Percentiles rank a stretch among this genome's conserved stretches.
Evolutionary conservation across 202 grass and related monocot genomes (phyloP).

Genomic region (Setaria italica): DNA sequence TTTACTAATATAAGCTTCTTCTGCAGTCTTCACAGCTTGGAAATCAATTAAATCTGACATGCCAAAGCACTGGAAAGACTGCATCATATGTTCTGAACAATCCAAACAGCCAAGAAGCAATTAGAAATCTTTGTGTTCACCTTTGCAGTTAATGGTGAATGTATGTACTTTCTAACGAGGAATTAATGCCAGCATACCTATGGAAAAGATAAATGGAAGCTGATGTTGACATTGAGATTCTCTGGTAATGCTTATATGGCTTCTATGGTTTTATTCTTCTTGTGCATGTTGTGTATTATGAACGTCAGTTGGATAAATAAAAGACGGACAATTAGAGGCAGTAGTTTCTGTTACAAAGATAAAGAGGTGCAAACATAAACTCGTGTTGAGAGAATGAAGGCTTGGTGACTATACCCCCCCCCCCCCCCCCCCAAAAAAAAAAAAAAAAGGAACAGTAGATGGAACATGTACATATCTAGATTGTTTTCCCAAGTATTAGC

Average conservation of each 20-base stretch:
- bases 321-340: slow-evolving; percentile 18
- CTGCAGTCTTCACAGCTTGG: slow-evolving; percentile 67
- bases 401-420: background rate
- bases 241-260: slow-evolving; percentile 37
- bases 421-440: background rate
- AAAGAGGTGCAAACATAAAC: slow-evolving; percentile 15
- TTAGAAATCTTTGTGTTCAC: slow-evolving; percentile 67
- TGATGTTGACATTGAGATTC: slow-evolving; percentile 16
- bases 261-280: slow-evolving; percentile 13
- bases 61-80: slow-evolving; percentile 62
- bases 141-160: slow-evolving; percentile 73
- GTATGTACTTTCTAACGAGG: slow-evolving; percentile 36
- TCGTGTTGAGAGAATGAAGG: slow-evolving; percentile 16
- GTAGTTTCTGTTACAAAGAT: slow-evolving; percentile 33
- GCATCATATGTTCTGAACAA: slow-evolving; percentile 55
- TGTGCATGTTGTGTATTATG: slow-evolving; percentile 35
- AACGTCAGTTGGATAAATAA: slow-evolving; percentile 31
- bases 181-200: slow-evolving; percentile 19
- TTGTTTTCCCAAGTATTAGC: slow-evolving; percentile 33
- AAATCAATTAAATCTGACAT: slow-evolving; percentile 77
- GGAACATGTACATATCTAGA: slow-evolving; percentile 19
- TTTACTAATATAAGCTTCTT: slow-evolving; percentile 41
- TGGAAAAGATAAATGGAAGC: slow-evolving; percentile 46
- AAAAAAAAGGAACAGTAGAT: slow-evolving; percentile 35
- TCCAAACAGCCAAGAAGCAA: slow-evolving; percentile 57